Percentiles rank a stretch among this genome's conserved stretches.
Evolutionary conservation across 441 rosid genomes (phyloP).

Genomic region (Brassica hybrid): DNA sequence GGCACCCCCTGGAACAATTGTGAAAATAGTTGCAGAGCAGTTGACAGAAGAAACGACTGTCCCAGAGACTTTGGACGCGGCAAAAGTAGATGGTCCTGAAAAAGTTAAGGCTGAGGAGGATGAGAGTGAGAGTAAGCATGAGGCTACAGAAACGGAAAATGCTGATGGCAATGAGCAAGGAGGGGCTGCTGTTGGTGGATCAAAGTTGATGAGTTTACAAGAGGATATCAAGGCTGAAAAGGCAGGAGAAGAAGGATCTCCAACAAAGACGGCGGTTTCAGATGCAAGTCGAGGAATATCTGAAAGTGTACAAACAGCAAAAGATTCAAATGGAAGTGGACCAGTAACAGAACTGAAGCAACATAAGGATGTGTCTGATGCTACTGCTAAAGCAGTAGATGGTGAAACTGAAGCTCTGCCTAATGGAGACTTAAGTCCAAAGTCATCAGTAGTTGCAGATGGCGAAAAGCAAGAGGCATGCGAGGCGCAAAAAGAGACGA

Average conservation of each 20-base stretch:
- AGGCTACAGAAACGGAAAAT: conserved; percentile 44
- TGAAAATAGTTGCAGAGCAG: conserved; percentile 84
- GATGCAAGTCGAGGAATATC: conserved; percentile 40
- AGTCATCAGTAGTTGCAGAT: too few relatives aligned
- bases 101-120: conserved; percentile 47
- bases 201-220: conserved; percentile 35
- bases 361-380: conserved; percentile 47
- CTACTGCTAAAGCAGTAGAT: conserved; percentile 44
- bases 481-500: conserved; percentile 63
- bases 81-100: conserved; percentile 42
- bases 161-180: conserved; percentile 43
- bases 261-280: conserved; percentile 40
- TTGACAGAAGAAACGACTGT: conserved; percentile 58
- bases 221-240: conserved; percentile 42
- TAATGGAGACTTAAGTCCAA: conserved; percentile 43
- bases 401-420: conserved; percentile 48
- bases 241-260: conserved; percentile 39
- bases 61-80: conserved; percentile 39
- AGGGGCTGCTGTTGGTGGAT: conserved; percentile 40
- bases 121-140: conserved; percentile 44
- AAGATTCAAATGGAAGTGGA: conserved; percentile 44
- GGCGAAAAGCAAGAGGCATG: conserved; percentile 58
- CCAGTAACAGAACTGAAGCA: conserved; percentile 39
- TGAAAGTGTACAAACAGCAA: conserved; percentile 44
- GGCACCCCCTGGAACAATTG: conserved; percentile 97